Evolutionary conservation across 352 stramenopile species (phyloP), one percentile per base, ranked within the genome.

Genomic region (Pythium oligandrum): DNA sequence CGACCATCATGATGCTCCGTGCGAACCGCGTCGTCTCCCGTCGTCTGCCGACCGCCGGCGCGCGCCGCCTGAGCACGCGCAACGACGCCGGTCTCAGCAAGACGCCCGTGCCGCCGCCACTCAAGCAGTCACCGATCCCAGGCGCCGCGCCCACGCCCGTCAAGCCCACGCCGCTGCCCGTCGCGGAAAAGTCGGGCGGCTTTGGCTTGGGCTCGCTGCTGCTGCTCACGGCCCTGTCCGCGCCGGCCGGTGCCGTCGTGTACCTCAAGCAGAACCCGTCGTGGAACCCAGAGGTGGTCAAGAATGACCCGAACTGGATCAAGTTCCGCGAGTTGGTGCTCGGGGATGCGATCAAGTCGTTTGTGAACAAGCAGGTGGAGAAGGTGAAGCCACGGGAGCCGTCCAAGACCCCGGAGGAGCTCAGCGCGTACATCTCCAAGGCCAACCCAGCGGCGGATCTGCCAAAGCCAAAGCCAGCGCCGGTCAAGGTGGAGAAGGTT

Each of bases 251-350:
- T 30, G 70, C 64, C 7, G 76, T 73, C 1, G 69, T 87, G 56
- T 93, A 91, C 57, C 62, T 90, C 26, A 82, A 83, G 48, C 69
- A 88, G 64, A 87, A 93, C 63, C 83, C 80, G 37, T 49, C 84
- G 40, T 93, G 82, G 76, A 93, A 93, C 61, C 83, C 83, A 30
- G 63, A 72, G 26, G 37, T 64, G 42, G 60, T 93, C 38, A 68
- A 70, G 39, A 68, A 79, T 37, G 75, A 92, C 54, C 64, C 69
- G 39, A 75, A 75, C 33, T 92, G 80, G 75, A 63, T 86, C 50
- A 75, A 79, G 59, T 90, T 92, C 67, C 82, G 82, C 30, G 75
- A 88, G 57, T 54, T 89, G 39, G 77, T 88, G 58, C 73, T 92
- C 44, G 72, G 68, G 32, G 62, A 71, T 44, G 68, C 64, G 8